phyloP scores from a whole-genome alignment of 768 basidiomycete genomes.

The Suillus brevipes region DNA sequence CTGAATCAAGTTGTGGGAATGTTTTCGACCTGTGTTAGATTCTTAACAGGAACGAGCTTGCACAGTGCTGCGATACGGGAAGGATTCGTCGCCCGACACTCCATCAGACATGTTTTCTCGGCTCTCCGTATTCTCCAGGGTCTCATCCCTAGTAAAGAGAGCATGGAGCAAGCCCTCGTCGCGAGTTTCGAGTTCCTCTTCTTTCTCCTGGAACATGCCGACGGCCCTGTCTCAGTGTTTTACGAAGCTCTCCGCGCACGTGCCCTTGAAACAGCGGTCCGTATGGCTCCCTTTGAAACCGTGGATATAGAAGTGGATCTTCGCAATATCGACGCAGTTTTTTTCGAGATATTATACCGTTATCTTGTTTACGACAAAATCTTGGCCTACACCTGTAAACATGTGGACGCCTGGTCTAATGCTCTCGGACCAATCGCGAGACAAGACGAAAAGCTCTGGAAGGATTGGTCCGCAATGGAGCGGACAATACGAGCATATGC shows the following conservation, averaged over 20 bases:
- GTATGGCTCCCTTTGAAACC: background rate
- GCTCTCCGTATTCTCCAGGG: background rate
- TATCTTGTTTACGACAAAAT: slow-evolving; percentile 4
- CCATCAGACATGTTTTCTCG: background rate
- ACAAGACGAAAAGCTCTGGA: background rate
- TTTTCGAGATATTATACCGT: background rate
- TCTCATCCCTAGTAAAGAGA: background rate
- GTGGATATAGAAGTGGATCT: background rate
- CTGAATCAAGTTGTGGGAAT: background rate
- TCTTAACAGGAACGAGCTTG: background rate
- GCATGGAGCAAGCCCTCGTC: too few relatives aligned
- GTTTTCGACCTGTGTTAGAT: background rate
- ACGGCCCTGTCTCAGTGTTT: background rate
- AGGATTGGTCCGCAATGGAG: background rate
- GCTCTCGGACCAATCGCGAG: background rate
- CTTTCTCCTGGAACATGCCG: background rate
- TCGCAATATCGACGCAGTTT: background rate
- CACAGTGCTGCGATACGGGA: background rate
- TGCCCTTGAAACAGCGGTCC: background rate
- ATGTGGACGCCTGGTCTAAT: background rate
- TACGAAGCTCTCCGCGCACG: background rate
- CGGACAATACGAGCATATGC: background rate
- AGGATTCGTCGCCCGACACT: background rate
- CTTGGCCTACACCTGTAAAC: background rate
- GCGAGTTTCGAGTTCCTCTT: background rate